These are phyloP conservation scores for Nemania sp. DNA, from an alignment of 2,329 filamentous ascomycete species.

Conservation along the genomic window DNA sequence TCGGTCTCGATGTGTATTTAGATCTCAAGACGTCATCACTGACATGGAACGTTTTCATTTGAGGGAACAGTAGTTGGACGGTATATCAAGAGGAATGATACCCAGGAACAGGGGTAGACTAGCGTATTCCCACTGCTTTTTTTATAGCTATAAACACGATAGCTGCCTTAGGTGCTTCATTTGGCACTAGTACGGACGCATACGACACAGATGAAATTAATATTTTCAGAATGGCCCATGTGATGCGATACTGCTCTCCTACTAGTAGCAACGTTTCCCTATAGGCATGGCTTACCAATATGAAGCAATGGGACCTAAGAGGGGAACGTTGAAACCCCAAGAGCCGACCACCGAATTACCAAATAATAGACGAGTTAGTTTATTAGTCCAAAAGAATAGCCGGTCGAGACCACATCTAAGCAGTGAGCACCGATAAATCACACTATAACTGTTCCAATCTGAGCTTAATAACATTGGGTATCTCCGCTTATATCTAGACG, in stretches of 20 bases:
- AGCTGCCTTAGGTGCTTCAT: not conserved
- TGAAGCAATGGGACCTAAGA: not conserved
- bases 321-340: not conserved
- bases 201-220: conserved; percentile 9
- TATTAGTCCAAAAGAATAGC: not conserved
- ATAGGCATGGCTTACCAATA: not conserved
- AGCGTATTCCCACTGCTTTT: conserved; percentile 10
- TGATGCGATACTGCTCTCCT: not conserved
- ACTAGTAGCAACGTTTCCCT: not conserved
- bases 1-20: conserved; percentile 7
- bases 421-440: not conserved
- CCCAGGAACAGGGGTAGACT: conserved; percentile 22
- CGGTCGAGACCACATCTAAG: not conserved
- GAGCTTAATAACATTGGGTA: conserved; percentile 27
- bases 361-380: not conserved
- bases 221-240: not conserved
- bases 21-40: conserved; percentile 31
- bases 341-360: not conserved
- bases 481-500: conserved; percentile 20
- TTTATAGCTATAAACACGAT: conserved; percentile 3
- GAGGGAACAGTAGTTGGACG: conserved; percentile 15
- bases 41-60: conserved; percentile 22
- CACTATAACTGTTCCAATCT: not conserved
- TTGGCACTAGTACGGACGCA: conserved; percentile 3
- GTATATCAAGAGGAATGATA: conserved; percentile 33